Percentiles rank a stretch among this genome's conserved stretches.
phyloP scores from a whole-genome alignment of 257 asterid species.

The Thymus mandschuricus region DNA sequence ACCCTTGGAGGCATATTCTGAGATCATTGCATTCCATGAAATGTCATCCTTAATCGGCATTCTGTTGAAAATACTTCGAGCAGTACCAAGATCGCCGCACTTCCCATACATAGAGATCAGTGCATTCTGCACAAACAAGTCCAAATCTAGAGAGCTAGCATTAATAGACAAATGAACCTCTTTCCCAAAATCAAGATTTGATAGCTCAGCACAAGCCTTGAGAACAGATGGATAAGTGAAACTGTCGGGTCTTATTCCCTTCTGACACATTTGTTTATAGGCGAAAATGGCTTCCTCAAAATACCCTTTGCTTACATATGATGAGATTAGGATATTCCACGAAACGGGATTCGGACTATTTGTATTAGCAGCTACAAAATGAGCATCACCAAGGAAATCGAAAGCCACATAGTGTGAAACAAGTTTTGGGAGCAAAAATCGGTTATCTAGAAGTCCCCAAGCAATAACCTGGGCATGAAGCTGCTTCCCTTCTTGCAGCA shows the following conservation, averaged over 20 bases:
- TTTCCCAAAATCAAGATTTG: constrained; percentile 58
- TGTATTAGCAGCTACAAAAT: constrained; percentile 47
- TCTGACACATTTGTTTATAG: constrained; percentile 59
- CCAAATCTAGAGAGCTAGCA: constrained; percentile 42
- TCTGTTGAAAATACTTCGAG: constrained; percentile 62
- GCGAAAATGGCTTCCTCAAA: constrained; percentile 52
- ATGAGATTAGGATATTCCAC: constrained; percentile 83
- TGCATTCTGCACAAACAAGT: constrained; percentile 85
- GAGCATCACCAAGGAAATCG: constrained; percentile 53
- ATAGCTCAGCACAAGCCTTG: constrained; percentile 85
- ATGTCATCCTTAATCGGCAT: constrained; percentile 71
- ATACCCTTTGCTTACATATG: constrained; percentile 53
- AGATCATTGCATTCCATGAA: constrained; percentile 84
- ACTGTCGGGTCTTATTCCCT: constrained; percentile 58
- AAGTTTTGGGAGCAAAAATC: constrained; percentile 60
- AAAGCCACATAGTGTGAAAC: constrained; percentile 59
- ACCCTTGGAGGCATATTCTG: constrained; percentile 69
- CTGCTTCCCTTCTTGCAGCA: constrained; percentile 64
- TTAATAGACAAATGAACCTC: constrained; percentile 62
- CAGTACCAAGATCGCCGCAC: constrained; percentile 68
- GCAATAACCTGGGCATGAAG: constrained; percentile 70
- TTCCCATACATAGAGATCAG: constrained; percentile 86
- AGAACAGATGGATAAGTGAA: constrained; percentile 84
- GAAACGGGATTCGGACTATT: constrained; percentile 58
- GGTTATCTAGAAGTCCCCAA: constrained; percentile 57